Evolutionary conservation across 371 early-diverging fungal genomes (phyloP).

Genomic region (Circinella minor): DNA sequence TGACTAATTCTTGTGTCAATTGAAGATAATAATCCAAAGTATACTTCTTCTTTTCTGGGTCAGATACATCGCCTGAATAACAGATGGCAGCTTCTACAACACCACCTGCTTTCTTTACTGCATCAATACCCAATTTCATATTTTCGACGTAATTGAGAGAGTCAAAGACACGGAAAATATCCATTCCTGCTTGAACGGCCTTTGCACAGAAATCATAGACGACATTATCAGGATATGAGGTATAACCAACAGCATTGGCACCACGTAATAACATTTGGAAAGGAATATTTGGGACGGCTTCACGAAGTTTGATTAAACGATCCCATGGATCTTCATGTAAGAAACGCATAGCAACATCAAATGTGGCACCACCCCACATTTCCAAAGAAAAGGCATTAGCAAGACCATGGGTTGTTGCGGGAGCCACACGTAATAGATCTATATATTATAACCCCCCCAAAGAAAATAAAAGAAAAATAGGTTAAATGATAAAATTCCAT

Average conservation of each 20-base stretch:
- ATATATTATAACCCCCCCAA: neutral
- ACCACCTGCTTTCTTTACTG: constrained; percentile 94
- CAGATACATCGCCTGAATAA: constrained; percentile 93
- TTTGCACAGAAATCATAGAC: constrained; percentile 94
- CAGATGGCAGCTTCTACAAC: constrained; percentile 92
- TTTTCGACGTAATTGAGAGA: constrained; percentile 95
- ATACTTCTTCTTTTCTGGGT: constrained; percentile 81
- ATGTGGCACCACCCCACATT: constrained; percentile 95
- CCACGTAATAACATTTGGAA: constrained; percentile 98
- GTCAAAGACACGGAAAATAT: constrained; percentile 96
- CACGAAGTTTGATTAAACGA: constrained; percentile 77
- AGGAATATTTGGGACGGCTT: constrained; percentile 94
- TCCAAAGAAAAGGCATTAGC: constrained; percentile 89
- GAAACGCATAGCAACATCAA: constrained; percentile 96
- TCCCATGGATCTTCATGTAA: constrained; percentile 96
- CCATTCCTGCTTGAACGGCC: constrained; percentile 89
- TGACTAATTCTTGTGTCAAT: constrained; percentile 86
- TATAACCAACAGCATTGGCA: constrained; percentile 97
- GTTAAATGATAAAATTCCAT: constrained; percentile 16
- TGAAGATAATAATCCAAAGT: constrained; percentile 91
- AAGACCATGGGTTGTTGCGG: constrained; percentile 86
- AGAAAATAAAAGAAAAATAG: too few relatives aligned
- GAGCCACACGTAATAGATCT: constrained; percentile 80
- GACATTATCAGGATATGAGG: constrained; percentile 96
- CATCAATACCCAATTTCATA: constrained; percentile 91